Base-by-base conservation (phyloP, 148 eudicot genomes). In the Heliamphora exappendiculata region DNA sequence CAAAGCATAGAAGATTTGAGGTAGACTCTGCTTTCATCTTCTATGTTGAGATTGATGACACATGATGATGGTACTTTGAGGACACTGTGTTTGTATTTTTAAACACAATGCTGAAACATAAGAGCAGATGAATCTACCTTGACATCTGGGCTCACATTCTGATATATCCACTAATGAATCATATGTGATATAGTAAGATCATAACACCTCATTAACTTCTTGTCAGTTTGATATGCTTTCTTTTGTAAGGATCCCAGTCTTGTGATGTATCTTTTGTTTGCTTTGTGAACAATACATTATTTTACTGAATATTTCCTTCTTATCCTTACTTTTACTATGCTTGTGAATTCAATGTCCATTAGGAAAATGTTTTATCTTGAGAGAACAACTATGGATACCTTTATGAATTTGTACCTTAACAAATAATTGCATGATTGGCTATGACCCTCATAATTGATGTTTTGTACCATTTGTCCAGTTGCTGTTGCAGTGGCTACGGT, bases 401-500 rank as follows among this genome's bases (percentile, higher is more conserved):
- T 22, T 41, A 29, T 39, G 24, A 39, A 41, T 72, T 24, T 26
- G 53, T 24, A 57, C 63, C 24, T 39, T 0, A 62, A 62, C 59
- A 44, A 24, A 14, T 62, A 22, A 41, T 34, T 4, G 37, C 53
- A 76, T 42, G 63, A 62, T 72, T 72, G 34, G 14, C 76, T 33
- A 67, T 31, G 28, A n/a, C 3, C 34, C 31, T 33, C 19, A 12
- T 60, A 59, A 36, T 64, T 74, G 67, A 65, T 58, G 5, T 72
- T 16, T 59, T 71, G 63, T 75, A 22, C 13, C 55, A 80, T 78
- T 78, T 64, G 79, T 85, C 84, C 85, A 95, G 99, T 95, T 86
- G 99, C 99, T 75, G 90, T 93, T 84, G 91, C 88, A 14, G 82
- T 87, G 87, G 99, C 99, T 76, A 93, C 87, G 87, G 87, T 93